phyloP scores from a whole-genome alignment of 805 yeast genomes.

The Starmera pachycereana region DNA sequence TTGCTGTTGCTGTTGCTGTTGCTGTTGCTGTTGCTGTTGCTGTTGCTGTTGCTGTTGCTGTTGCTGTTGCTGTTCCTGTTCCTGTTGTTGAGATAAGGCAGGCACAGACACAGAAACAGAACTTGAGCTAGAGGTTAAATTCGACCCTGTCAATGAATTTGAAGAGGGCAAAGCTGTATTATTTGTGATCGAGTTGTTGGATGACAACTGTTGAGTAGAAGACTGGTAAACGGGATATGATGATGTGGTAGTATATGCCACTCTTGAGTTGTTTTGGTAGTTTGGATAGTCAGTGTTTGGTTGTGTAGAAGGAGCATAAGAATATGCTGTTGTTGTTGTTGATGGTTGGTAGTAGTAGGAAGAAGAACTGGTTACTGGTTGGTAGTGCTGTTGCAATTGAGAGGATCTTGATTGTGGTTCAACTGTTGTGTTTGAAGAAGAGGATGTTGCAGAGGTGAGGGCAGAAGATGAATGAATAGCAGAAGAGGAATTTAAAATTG shows the following conservation, averaged over 20 bases:
- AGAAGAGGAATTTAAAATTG: constrained; percentile 1
- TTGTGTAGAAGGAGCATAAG: constrained; percentile 2
- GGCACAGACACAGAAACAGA: too few species aligned
- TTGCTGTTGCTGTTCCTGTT: constrained; percentile 25
- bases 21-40: constrained; percentile 23
- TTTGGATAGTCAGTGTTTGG: constrained; percentile 1
- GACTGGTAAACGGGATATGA: too few species aligned
- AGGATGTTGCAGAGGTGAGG: background rate
- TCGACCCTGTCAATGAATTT: too few species aligned
- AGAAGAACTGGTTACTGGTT: background rate
- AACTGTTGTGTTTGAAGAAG: too few species aligned
- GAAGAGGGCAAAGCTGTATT: too few species aligned
- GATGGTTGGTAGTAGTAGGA: background rate
- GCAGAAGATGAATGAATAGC: background rate
- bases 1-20: constrained; percentile 25
- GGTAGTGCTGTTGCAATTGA: constrained; percentile 1
- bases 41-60: constrained; percentile 17
- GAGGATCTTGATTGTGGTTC: background rate
- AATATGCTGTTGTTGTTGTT: constrained; percentile 2
- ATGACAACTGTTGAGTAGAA: too few species aligned
- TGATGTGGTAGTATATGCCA: constrained; percentile 12
- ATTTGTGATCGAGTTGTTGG: too few species aligned
- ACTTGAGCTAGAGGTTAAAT: too few species aligned
- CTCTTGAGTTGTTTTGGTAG: constrained; percentile 14
- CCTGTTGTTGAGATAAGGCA: constrained; percentile 18